These are phyloP conservation scores for Leishmania tarentolae DNA, from an alignment of 208 protist genomes.

Conservation along the genomic window DNA sequence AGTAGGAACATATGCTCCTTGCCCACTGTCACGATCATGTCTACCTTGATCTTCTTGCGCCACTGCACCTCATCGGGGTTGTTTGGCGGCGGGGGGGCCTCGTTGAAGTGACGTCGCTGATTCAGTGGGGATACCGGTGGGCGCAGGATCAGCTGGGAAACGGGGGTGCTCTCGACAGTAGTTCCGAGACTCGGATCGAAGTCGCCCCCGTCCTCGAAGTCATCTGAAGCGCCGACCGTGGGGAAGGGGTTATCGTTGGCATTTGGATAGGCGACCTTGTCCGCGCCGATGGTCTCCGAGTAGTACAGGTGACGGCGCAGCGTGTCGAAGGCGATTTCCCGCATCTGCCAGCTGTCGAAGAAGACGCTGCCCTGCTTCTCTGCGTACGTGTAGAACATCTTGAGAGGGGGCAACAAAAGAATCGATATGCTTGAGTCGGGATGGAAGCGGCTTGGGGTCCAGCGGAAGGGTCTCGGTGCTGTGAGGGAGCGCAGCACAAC, in stretches of 20 bases:
- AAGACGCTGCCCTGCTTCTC: slow-evolving; percentile 63
- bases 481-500: neutral
- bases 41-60: slow-evolving; percentile 78
- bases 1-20: slow-evolving; percentile 55
- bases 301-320: slow-evolving; percentile 77
- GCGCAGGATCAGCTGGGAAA: slow-evolving; percentile 14
- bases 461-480: neutral
- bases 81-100: slow-evolving; percentile 27
- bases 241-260: slow-evolving; percentile 33
- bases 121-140: slow-evolving; percentile 20
- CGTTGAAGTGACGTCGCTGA: slow-evolving; percentile 18
- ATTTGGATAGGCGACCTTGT: slow-evolving; percentile 39
- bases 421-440: neutral
- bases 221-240: neutral
- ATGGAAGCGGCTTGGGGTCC: neutral
- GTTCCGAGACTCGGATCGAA: slow-evolving; percentile 1
- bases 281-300: slow-evolving; percentile 23
- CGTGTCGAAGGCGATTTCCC: slow-evolving; percentile 69
- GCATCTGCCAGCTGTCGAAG: slow-evolving; percentile 63
- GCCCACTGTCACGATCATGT: slow-evolving; percentile 42
- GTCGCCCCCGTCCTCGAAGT: slow-evolving; percentile 9
- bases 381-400: slow-evolving; percentile 64
- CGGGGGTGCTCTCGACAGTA: neutral
- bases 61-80: slow-evolving; percentile 41
- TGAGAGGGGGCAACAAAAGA: neutral